Base-by-base conservation (phyloP, 2,329 filamentous ascomycete genomes). In the Monilinia laxa region DNA sequence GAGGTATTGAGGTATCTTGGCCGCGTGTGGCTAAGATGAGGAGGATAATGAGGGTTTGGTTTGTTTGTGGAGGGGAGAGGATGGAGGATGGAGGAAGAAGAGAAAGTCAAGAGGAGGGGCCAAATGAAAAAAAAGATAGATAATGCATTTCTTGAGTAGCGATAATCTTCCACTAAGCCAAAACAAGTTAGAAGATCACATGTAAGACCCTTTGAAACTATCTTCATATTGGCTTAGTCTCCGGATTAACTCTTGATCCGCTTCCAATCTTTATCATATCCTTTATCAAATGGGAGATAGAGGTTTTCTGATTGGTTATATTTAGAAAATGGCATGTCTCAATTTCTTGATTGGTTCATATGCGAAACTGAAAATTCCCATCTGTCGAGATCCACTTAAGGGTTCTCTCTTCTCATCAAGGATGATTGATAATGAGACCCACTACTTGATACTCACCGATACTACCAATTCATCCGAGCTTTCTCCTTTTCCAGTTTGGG, bases 11-110 rank as follows among this genome's bases (percentile, higher is more conserved):
- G 69, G 71, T 74, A 62, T 62, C 74, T 70, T 70, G 70, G 75
- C 75, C 75, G 75, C 74, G 71, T 65, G 75, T 76, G 74, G 75
- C 74, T 75, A 69, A 71, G 64, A 66, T 54, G 35, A 28, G 31
- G 38, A 60, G 47, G 31, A 65, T n/a, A 42, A 25, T 28, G 58
- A 47, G 23, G 73, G 71, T 73, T 65, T 54, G 73, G 71, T 73
- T 65, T 54, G 54, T 64, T 68, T 67, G 58, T 64, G 57, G 57
- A 49, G 42, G 18, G 57, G 65, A 60, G 67, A 63, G 65, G 53
- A 57, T 62, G 66, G 42, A 12, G 16, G 16, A 51, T 53, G 59
- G 66, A 64, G 66, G 64, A 66, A 49, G 59, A 54, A 53, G 53
- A 38, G 59, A 63, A 64, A 60, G 67, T 23, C 35, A 59, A 55